These are phyloP conservation scores for Phytophthora citricola DNA, from an alignment of 352 stramenopile genomes.

Conservation along the genomic window DNA sequence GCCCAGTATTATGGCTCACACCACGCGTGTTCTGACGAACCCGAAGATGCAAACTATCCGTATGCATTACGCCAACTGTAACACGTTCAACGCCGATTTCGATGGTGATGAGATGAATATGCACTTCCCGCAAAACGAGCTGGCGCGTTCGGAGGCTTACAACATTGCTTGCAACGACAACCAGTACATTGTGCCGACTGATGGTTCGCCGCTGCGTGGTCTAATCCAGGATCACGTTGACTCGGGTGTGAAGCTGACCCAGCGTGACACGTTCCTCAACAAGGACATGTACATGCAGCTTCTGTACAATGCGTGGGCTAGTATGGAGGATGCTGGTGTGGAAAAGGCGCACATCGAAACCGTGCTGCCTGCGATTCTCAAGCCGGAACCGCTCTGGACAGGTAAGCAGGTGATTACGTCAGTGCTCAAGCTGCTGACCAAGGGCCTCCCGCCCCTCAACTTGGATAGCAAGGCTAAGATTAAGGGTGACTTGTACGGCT, in stretches of 20 bases:
- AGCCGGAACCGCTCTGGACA: slow-evolving; percentile 97
- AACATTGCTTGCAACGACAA: slow-evolving; percentile 98
- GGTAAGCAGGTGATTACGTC: slow-evolving; percentile 99
- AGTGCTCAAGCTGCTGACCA: slow-evolving; percentile 95
- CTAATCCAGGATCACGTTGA: slow-evolving; percentile 99
- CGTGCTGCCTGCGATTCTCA: slow-evolving; percentile 97
- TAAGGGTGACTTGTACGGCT: slow-evolving; percentile 95
- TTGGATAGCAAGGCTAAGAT: slow-evolving; percentile 97
- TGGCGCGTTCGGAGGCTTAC: slow-evolving; percentile 97
- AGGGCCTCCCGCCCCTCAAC: slow-evolving; percentile 91
- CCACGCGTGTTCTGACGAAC: slow-evolving; percentile 96
- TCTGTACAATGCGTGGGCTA: slow-evolving; percentile 95
- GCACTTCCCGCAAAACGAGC: slow-evolving; percentile 99
- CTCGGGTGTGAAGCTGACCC: slow-evolving; percentile 98
- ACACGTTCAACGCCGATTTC: slow-evolving; percentile 99
- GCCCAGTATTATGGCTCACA: slow-evolving; percentile 99
- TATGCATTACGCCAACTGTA: slow-evolving; percentile 99
- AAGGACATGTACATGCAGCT: slow-evolving; percentile 99
- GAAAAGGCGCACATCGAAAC: slow-evolving; percentile 94
- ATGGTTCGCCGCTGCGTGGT: slow-evolving; percentile 97
- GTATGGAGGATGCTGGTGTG: slow-evolving; percentile 93
- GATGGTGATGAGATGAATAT: slow-evolving; percentile 99
- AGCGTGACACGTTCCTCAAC: slow-evolving; percentile 98
- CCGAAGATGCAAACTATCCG: slow-evolving; percentile 99
- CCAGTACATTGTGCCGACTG: slow-evolving; percentile 98